These are phyloP conservation scores for Fusarium nygamai DNA, from an alignment of 2,329 filamentous ascomycete genomes.

Conservation along the genomic window DNA sequence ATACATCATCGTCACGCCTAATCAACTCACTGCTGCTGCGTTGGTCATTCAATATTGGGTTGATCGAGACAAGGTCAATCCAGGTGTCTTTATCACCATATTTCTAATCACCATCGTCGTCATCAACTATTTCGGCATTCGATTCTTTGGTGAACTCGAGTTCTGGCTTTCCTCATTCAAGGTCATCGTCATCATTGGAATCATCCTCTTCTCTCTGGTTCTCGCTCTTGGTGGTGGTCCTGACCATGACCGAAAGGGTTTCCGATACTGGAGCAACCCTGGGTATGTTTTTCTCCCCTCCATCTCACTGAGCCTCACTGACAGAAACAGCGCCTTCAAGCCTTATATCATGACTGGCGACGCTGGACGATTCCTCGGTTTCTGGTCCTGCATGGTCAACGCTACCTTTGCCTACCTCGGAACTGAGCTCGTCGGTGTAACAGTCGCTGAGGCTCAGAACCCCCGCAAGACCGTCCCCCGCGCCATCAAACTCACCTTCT, in stretches of 20 bases:
- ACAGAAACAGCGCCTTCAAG: slow-evolving; percentile 49
- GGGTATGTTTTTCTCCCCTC: slow-evolving; percentile 44
- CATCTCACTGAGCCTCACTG: not conserved
- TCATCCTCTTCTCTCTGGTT: slow-evolving; percentile 73
- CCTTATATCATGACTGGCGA: slow-evolving; percentile 42
- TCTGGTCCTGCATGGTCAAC: slow-evolving; percentile 78
- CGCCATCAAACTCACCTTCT: slow-evolving; percentile 84
- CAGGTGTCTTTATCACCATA: slow-evolving; percentile 81
- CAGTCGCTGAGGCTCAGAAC: slow-evolving; percentile 82
- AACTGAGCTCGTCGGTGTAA: slow-evolving; percentile 81
- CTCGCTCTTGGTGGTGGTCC: slow-evolving; percentile 73
- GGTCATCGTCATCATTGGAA: slow-evolving; percentile 71
- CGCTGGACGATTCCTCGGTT: slow-evolving; percentile 65
- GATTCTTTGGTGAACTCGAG: slow-evolving; percentile 73
- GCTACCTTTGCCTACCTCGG: slow-evolving; percentile 84
- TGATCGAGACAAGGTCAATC: slow-evolving; percentile 71
- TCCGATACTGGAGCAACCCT: slow-evolving; percentile 72
- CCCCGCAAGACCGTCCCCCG: slow-evolving; percentile 79
- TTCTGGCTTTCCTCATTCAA: slow-evolving; percentile 74
- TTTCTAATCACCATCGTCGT: slow-evolving; percentile 70
- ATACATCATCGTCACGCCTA: slow-evolving; percentile 88
- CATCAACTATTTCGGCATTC: slow-evolving; percentile 77
- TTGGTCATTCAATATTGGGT: slow-evolving; percentile 85
- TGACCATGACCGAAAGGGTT: slow-evolving; percentile 69
- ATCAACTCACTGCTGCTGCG: slow-evolving; percentile 83